A percentile compares a stretch with the other conserved stretches of the same genome.
Evolutionary conservation across 2,329 filamentous ascomycete species (phyloP).

Genomic region (Talaromyces sp.): DNA sequence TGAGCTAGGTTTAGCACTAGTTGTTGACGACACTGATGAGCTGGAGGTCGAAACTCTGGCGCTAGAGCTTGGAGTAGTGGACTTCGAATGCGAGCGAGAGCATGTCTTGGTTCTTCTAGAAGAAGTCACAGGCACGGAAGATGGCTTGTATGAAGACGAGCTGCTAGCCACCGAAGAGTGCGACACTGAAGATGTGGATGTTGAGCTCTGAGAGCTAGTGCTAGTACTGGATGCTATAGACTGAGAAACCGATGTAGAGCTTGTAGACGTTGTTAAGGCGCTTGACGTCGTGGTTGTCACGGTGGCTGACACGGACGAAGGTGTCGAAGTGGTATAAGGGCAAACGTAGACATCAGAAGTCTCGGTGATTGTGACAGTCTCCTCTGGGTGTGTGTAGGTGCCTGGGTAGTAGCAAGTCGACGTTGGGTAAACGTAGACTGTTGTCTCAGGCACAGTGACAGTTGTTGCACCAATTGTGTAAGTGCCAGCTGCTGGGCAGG

Average conservation of each 20-base stretch:
- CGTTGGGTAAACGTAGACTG: conserved; percentile 60
- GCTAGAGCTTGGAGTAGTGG: not conserved
- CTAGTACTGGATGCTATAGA: conserved; percentile 26
- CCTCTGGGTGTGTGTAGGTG: conserved; percentile 67
- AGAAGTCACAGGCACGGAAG: not conserved
- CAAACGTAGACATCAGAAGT: conserved; percentile 67
- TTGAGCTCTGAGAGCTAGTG: conserved; percentile 13
- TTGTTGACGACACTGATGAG: not conserved
- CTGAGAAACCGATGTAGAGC: conserved; percentile 18
- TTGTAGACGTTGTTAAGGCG: not conserved
- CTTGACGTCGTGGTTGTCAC: conserved; percentile 18
- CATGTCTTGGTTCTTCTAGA: not conserved
- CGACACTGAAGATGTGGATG: not conserved
- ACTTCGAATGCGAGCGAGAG: not conserved
- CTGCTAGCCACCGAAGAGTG: not conserved
- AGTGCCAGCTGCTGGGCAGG: conserved; percentile 69
- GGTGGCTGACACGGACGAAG: conserved; percentile 28
- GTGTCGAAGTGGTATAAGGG: conserved; percentile 55
- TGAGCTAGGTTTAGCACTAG: too few species aligned
- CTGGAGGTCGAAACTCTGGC: not conserved
- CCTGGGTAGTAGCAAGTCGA: conserved; percentile 64
- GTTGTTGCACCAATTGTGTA: conserved; percentile 71
- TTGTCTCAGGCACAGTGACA: conserved; percentile 53
- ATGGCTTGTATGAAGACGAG: not conserved
- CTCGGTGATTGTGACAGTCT: conserved; percentile 65